Base-by-base conservation (phyloP, 2,329 filamentous ascomycete genomes). In the Aspergillus oerlinghausenensis region DNA sequence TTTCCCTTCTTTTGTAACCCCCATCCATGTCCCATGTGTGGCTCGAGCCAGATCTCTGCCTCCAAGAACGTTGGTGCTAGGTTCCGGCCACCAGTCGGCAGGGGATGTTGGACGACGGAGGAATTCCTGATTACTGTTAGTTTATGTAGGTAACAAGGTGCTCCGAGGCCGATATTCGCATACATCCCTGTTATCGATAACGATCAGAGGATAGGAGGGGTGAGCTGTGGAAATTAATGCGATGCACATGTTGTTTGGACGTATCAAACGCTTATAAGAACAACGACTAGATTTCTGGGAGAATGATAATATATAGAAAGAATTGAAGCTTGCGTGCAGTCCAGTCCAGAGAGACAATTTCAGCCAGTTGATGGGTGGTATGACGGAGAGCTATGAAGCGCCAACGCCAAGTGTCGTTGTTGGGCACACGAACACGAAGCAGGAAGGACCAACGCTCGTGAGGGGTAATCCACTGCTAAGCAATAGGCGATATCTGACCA, bases 101-200 rank as follows among this genome's bases (percentile, higher is more conserved):
- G 74, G 73, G 32, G 82, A 79, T 23, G 85, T 88, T 51, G 84
- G 84, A 35, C 85, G 82, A 59, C 78, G 77, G 52, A 87, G 77
- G 62, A 82, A 87, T 75, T 88, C 85, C 82, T 84, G 60, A 10
- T n/a, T 47, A n/a, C 21, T 19, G 50, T 60, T 52, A 58, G 55
- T 52, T 48, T 32, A 21, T 3, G 14, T 23, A 51, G 40, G 11
- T 14, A 21, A 29, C 11, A 43, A 5, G 25, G 3, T 42, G n/a
- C 3, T 35, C 47, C 43, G 45, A 40, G 19, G 9, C 10, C 42
- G 17, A 38, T 35, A 38, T 38, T 38, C 10, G 57, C 68, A 55
- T 72, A 80, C 88, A 77, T 93, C 89, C 65, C 89, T 84, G 72
- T 93, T 93, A 75, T 92, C 85, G 69, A 92, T 79, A 58, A 90